Evolutionary conservation across 2,329 filamentous ascomycete genomes (phyloP).

Genomic region (Sporothrix curviconia): DNA sequence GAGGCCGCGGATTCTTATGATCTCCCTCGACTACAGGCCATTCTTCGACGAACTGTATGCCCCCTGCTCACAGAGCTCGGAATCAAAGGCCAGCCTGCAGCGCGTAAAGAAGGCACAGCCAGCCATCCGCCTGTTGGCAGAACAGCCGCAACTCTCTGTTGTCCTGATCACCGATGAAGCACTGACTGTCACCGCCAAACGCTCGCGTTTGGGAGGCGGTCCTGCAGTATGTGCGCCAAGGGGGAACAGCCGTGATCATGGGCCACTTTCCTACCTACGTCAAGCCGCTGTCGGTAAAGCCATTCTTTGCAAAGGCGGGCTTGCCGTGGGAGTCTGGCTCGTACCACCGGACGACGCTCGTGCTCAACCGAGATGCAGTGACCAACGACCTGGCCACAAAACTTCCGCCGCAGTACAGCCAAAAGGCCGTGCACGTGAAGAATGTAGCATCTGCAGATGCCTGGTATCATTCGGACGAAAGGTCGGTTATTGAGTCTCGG

Average conservation of each 20-base stretch:
- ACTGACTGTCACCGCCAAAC: too few relatives aligned
- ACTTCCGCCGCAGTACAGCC: not conserved
- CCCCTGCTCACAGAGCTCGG: too few relatives aligned
- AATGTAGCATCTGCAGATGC: not conserved
- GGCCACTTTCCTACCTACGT: not conserved
- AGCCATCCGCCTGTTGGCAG: too few relatives aligned
- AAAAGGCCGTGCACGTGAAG: not conserved
- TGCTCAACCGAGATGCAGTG: not conserved
- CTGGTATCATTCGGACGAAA: not conserved
- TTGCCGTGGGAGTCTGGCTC: not conserved
- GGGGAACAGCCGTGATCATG: not conserved
- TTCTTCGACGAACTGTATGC: too few relatives aligned
- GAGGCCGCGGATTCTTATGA: too few relatives aligned
- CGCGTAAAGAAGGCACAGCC: too few relatives aligned
- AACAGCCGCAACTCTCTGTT: too few relatives aligned
- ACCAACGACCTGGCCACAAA: not conserved
- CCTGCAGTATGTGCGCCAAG: not conserved
- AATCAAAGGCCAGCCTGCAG: too few relatives aligned
- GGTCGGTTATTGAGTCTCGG: not conserved
- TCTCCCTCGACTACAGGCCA: too few relatives aligned
- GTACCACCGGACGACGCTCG: not conserved
- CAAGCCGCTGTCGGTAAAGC: not conserved
- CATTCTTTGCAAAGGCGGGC: not conserved
- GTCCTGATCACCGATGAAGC: too few relatives aligned
- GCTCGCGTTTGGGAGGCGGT: not conserved